Percentiles rank a stretch among this genome's conserved stretches.
Evolutionary conservation across 2,329 filamentous ascomycete species (phyloP).

Genomic region (Elsinoe perseae): DNA sequence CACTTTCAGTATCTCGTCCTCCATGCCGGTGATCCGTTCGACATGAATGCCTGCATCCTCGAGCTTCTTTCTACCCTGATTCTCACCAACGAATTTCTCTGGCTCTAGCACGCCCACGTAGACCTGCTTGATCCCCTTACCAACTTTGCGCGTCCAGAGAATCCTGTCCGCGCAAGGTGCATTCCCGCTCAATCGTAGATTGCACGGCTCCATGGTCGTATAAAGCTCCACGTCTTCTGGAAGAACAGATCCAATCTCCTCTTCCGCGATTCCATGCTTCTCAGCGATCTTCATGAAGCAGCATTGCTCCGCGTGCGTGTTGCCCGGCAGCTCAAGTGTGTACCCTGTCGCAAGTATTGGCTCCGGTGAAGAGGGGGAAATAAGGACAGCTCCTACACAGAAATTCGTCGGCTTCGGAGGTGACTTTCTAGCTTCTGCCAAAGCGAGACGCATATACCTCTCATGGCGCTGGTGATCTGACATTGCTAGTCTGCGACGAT

Average conservation of each 20-base stretch:
- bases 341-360: conserved; percentile 71
- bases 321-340: conserved; percentile 81
- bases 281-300: conserved; percentile 66
- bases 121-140: conserved; percentile 63
- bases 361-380: conserved; percentile 36
- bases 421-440: conserved; percentile 68
- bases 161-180: conserved; percentile 73
- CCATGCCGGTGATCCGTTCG: conserved; percentile 63
- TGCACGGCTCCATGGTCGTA: conserved; percentile 88
- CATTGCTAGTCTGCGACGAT: neutral
- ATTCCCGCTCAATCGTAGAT: conserved; percentile 65
- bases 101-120: conserved; percentile 87
- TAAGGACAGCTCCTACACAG: conserved; percentile 82
- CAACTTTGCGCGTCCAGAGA: conserved; percentile 41
- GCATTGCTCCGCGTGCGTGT: conserved; percentile 94
- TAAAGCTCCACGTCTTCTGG: conserved; percentile 60
- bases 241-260: conserved; percentile 45
- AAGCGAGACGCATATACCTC: conserved; percentile 60
- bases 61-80: conserved; percentile 64
- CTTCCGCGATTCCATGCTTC: conserved; percentile 40
- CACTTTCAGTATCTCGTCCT: conserved; percentile 70
- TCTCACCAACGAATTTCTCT: conserved; percentile 78
- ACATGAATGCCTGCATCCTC: conserved; percentile 66
- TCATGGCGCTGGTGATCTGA: conserved; percentile 14
- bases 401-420: conserved; percentile 87